Base-by-base conservation (phyloP, 371 early-diverging fungal species). In the Mucor circinelloides region DNA sequence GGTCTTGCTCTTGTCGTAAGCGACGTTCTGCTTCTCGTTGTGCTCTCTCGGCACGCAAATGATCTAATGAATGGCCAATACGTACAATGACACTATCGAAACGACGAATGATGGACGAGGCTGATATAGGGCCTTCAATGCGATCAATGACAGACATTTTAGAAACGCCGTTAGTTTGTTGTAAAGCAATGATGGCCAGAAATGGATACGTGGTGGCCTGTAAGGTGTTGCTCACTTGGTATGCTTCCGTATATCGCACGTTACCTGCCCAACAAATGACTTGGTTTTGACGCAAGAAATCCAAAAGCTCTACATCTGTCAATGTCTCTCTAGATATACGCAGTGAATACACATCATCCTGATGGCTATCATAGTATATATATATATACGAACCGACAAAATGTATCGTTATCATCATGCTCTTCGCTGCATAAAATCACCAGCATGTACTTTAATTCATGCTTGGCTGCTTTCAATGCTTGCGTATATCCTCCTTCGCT, bases 1-100 rank as follows among this genome's bases (percentile, higher is more conserved):
- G 77, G 60, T 95, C 95, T 77, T 96, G 97, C 69, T 94, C 91
- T 73, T 92, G 88, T 27, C 94, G 80, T 31, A 96, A 77, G 19
- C 63, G 75, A n/a, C 94, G 84, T 8, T 90, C 88, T 56, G 78
- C 68, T 27, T 91, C 93, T 6, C 87, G 85, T 55, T 86, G 89
- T 48, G 85, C 81, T 56, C 91, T 85, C 62, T 91, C 91, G 3
- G 73, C 75, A 1, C 71, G 89, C 13, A 88, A 76, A 6, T 77
- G 82, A 9, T 75, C 71, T 25, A 92, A 52, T 1, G 79, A 77
- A 1, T 84, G 76, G 3, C 85, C 89, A 36, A 89, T 77, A 27
- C 87, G 83, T 9, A 79, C 75, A 6, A 90, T 76, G 6, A 83
- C 85, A 1, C 72, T 67, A 6, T 73, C 69, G 13, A 94, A 57